A percentile compares a stretch with the other conserved stretches of the same genome.
Conservation (phyloP, 2,329 filamentous ascomycete genomes). For the Periconia sp. region DNA sequence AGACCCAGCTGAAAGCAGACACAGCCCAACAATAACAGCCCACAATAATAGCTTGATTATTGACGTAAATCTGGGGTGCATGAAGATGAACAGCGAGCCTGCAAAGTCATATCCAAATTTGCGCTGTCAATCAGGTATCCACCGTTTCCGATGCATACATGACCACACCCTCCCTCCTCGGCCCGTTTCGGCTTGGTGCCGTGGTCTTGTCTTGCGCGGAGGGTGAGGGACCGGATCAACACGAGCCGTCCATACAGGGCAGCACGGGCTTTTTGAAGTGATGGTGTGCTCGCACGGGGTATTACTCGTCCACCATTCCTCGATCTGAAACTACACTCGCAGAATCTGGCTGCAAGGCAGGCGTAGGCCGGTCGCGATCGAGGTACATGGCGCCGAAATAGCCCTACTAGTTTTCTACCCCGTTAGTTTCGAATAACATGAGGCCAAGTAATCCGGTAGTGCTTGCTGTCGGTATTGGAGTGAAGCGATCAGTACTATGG, state of each 20-base stretch:
- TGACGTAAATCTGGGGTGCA: slow-evolving; percentile 20
- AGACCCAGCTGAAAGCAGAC: background rate
- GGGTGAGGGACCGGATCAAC: slow-evolving; percentile 5
- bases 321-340: slow-evolving; percentile 8
- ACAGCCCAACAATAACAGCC: background rate
- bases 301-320: background rate
- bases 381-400: slow-evolving; percentile 11
- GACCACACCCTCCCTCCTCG: slow-evolving; percentile 21
- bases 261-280: background rate
- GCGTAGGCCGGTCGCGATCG: slow-evolving; percentile 10
- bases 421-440: slow-evolving; percentile 1
- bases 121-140: slow-evolving; percentile 6
- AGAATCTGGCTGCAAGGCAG: slow-evolving; percentile 1
- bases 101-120: background rate
- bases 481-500: background rate
- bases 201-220: slow-evolving; percentile 4
- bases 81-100: slow-evolving; percentile 8
- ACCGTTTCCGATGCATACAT: slow-evolving; percentile 20
- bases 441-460: background rate
- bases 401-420: background rate
- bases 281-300: background rate
- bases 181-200: slow-evolving; percentile 8
- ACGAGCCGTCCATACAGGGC: background rate
- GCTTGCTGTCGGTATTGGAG: background rate
- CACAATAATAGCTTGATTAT: background rate